Percentiles rank a stretch among this genome's conserved stretches.
phyloP scores from a whole-genome alignment of 305 asterid species.

The Rubia peregrina region DNA sequence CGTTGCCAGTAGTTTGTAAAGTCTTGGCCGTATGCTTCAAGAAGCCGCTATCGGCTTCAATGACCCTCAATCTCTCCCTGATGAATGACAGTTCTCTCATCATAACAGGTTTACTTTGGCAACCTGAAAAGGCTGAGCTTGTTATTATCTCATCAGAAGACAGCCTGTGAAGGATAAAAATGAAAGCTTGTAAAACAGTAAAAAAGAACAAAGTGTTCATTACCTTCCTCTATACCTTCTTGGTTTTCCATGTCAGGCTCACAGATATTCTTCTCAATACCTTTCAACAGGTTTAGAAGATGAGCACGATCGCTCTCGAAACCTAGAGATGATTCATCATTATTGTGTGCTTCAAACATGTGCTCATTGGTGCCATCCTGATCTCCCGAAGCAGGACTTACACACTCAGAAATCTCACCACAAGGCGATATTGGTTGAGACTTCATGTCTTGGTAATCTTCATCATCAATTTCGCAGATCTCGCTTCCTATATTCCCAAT shows the following conservation, averaged over 20 bases:
- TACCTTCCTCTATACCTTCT: slow-evolving; percentile 40
- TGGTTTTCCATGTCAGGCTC: slow-evolving; percentile 22
- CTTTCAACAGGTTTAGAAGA: slow-evolving; percentile 44
- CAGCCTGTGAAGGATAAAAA: not conserved
- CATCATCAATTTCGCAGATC: slow-evolving; percentile 59
- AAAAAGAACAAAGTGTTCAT: not conserved
- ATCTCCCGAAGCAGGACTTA: slow-evolving; percentile 37
- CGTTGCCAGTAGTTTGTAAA: slow-evolving; percentile 56
- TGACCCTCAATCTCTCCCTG: slow-evolving; percentile 58
- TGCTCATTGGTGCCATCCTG: slow-evolving; percentile 26
- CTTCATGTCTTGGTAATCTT: slow-evolving; percentile 62
- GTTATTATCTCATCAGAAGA: not conserved
- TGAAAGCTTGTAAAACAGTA: not conserved
- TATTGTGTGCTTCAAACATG: slow-evolving; percentile 22
- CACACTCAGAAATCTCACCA: slow-evolving; percentile 44
- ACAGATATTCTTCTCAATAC: slow-evolving; percentile 33
- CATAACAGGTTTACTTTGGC: slow-evolving; percentile 33
- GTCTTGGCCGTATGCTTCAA: slow-evolving; percentile 79
- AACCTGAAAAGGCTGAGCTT: slow-evolving; percentile 22
- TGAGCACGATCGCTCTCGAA: slow-evolving; percentile 45
- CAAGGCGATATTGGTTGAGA: slow-evolving; percentile 41
- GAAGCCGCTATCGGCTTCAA: slow-evolving; percentile 87
- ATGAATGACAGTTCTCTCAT: slow-evolving; percentile 55
- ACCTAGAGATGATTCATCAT: slow-evolving; percentile 36
- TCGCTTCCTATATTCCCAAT: slow-evolving; percentile 53